A percentile compares a stretch with the other conserved stretches of the same genome.
Evolutionary conservation across 148 eudicot genomes (phyloP).

Genomic region (Spergularia bocconei): DNA sequence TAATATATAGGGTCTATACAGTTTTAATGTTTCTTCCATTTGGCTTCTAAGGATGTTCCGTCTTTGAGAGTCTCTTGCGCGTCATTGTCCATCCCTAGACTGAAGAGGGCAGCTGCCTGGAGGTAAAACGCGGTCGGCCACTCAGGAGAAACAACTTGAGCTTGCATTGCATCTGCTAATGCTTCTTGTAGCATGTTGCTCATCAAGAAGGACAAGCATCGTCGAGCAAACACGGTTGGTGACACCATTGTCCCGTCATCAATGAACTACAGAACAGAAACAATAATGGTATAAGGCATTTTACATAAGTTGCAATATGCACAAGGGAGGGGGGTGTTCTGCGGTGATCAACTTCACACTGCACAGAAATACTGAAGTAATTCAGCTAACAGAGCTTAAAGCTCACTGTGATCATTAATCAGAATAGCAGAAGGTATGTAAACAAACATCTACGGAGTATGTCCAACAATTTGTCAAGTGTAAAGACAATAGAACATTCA

Average conservation of each 20-base stretch:
- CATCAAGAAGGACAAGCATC: constrained; percentile 67
- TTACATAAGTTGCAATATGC: too few relatives aligned
- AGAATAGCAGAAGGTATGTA: too few relatives aligned
- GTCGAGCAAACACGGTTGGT: constrained; percentile 66
- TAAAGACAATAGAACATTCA: not conserved
- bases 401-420: too few relatives aligned
- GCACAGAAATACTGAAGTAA: too few relatives aligned
- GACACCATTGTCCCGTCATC: constrained; percentile 61
- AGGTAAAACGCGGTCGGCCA: constrained; percentile 80
- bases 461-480: too few relatives aligned
- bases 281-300: not conserved
- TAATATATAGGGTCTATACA: constrained; percentile 28
- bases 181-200: constrained; percentile 69
- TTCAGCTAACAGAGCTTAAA: too few relatives aligned
- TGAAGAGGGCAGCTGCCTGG: constrained; percentile 75
- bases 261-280: constrained; percentile 39
- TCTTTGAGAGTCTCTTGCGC: constrained; percentile 70
- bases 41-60: constrained; percentile 55
- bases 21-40: constrained; percentile 37
- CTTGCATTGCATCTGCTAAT: constrained; percentile 79
- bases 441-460: too few relatives aligned
- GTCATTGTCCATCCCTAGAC: constrained; percentile 72
- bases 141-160: constrained; percentile 65
- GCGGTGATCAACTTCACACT: too few relatives aligned
- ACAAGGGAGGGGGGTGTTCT: too few relatives aligned